Evolutionary conservation across 208 protist species (phyloP).

Genomic region (Acanthamoeba royreba): DNA sequence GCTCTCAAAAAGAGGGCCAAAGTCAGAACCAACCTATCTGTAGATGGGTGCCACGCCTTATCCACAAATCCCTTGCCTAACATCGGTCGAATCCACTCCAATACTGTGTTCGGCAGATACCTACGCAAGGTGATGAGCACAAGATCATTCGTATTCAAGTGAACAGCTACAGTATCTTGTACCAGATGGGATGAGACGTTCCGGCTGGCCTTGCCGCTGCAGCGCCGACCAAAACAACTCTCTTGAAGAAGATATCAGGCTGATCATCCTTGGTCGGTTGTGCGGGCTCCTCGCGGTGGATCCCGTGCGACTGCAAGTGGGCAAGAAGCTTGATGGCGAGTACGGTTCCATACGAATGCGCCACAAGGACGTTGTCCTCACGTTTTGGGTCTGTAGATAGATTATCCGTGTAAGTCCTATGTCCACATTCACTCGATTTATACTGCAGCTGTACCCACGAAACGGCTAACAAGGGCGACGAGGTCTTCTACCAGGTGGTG

Average conservation of each 20-base stretch:
- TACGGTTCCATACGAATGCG: background rate
- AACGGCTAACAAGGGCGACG: background rate
- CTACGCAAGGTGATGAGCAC: background rate
- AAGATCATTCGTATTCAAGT: background rate
- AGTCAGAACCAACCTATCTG: background rate
- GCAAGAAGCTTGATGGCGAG: background rate
- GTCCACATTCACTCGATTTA: too few species aligned
- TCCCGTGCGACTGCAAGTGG: background rate
- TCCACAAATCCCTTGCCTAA: background rate
- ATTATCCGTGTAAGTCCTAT: too few species aligned
- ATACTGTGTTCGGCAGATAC: background rate
- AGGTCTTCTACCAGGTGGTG: background rate
- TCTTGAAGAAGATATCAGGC: background rate
- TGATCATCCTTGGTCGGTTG: background rate
- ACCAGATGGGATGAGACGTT: background rate
- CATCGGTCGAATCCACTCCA: background rate
- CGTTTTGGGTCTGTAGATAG: background rate
- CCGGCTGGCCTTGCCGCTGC: background rate
- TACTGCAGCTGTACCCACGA: background rate
- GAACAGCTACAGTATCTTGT: background rate
- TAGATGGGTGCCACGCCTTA: background rate
- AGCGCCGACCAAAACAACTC: background rate
- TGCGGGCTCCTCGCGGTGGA: background rate
- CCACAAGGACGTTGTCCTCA: background rate
- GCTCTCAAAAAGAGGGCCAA: too few species aligned